Conservation (phyloP, 1,284 basidiomycete genomes). For the Apiotrichum brassicae region DNA sequence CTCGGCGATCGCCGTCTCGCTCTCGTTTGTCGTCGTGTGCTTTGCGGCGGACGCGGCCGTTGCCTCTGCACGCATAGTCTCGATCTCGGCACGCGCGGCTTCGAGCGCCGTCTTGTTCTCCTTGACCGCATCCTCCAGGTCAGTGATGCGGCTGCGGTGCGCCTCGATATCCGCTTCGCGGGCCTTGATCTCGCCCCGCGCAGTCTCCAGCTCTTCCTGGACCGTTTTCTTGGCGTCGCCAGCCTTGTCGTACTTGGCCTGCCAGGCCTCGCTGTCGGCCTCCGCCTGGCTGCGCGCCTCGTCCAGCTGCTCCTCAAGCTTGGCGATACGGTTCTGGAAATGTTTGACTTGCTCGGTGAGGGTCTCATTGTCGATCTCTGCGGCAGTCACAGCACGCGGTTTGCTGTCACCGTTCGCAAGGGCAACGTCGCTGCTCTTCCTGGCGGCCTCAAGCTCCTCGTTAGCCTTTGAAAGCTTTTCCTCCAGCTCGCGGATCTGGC, state of each 20-base stretch:
- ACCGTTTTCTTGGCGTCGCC: slow-evolving; percentile 71
- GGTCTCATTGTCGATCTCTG: slow-evolving; percentile 88
- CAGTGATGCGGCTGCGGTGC: slow-evolving; percentile 61
- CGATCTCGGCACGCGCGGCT: slow-evolving; percentile 85
- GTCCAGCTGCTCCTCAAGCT: slow-evolving; percentile 77
- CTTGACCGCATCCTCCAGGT: slow-evolving; percentile 78
- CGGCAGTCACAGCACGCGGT: slow-evolving; percentile 54
- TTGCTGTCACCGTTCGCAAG: slow-evolving; percentile 5
- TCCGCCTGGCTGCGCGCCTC: slow-evolving; percentile 67
- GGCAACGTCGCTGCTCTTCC: slow-evolving; percentile 6
- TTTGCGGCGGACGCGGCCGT: slow-evolving; percentile 46
- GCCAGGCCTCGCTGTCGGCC: slow-evolving; percentile 61
- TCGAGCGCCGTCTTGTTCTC: slow-evolving; percentile 86
- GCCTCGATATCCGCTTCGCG: slow-evolving; percentile 58
- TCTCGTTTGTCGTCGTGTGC: slow-evolving; percentile 20
- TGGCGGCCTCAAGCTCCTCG: slow-evolving; percentile 4
- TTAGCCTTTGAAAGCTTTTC: slow-evolving; percentile 25
- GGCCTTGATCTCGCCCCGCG: slow-evolving; percentile 58
- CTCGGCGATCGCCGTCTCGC: slow-evolving; percentile 64
- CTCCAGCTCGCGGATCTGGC: slow-evolving; percentile 61
- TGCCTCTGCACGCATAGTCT: slow-evolving; percentile 68
- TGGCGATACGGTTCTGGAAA: slow-evolving; percentile 66
- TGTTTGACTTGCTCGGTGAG: slow-evolving; percentile 81
- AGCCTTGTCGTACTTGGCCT: slow-evolving; percentile 61
- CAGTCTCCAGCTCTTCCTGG: slow-evolving; percentile 59